Evolutionary conservation across 2,329 filamentous ascomycete genomes (phyloP).

Genomic region (Lecanosticta acicola): DNA sequence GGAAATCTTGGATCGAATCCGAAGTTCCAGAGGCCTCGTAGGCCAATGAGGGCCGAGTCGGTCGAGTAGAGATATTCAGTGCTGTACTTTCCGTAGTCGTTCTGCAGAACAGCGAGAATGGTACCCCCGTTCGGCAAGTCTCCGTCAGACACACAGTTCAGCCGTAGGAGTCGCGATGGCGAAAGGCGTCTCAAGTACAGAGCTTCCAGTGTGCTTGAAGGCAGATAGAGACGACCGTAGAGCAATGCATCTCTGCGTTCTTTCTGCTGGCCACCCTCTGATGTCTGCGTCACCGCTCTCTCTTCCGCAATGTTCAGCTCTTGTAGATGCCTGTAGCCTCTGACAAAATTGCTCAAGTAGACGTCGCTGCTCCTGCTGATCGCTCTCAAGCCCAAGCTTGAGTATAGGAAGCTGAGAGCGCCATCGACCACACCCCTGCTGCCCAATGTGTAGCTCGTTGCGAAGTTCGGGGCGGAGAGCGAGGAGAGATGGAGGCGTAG

Average conservation of each 20-base stretch:
- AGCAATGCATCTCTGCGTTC: slow-evolving; percentile 55
- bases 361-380: slow-evolving; percentile 67
- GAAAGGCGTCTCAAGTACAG: slow-evolving; percentile 74
- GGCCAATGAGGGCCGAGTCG: slow-evolving; percentile 80
- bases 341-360: slow-evolving; percentile 69
- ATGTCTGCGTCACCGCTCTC: slow-evolving; percentile 47
- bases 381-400: slow-evolving; percentile 68
- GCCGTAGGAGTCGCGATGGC: slow-evolving; percentile 69
- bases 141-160: slow-evolving; percentile 71
- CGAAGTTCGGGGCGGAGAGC: slow-evolving; percentile 86
- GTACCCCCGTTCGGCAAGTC: slow-evolving; percentile 70
- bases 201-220: slow-evolving; percentile 79
- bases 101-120: slow-evolving; percentile 66
- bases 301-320: slow-evolving; percentile 54
- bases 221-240: slow-evolving; percentile 75
- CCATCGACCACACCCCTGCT: slow-evolving; percentile 89
- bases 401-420: slow-evolving; percentile 95
- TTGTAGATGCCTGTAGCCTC: slow-evolving; percentile 74
- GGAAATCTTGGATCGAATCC: slow-evolving; percentile 58
- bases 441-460: slow-evolving; percentile 86
- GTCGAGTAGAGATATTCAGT: slow-evolving; percentile 88
- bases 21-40: slow-evolving; percentile 91
- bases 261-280: slow-evolving; percentile 42
- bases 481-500: slow-evolving; percentile 84
- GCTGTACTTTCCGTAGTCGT: slow-evolving; percentile 80